Percentiles rank a stretch among this genome's conserved stretches.
phyloP scores from a whole-genome alignment of 1,284 basidiomycete species.

The Cerrena zonata region DNA sequence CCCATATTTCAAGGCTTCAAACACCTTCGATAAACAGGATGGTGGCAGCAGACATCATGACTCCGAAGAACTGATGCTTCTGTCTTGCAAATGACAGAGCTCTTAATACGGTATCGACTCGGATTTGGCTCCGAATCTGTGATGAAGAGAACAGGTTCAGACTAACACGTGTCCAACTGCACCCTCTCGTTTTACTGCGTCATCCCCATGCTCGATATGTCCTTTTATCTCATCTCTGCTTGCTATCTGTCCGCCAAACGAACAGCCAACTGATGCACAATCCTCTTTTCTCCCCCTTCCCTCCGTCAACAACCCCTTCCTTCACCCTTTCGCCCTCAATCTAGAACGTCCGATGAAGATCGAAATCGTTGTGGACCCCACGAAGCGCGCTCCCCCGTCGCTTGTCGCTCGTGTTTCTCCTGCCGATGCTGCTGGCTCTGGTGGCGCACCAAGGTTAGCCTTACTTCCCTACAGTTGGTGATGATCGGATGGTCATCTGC shows the following conservation, averaged over 20 bases:
- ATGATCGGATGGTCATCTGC: slow-evolving; percentile 11
- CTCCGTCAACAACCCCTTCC: slow-evolving; percentile 10
- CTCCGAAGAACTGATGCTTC: too few relatives aligned
- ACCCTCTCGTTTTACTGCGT: neutral
- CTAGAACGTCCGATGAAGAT: slow-evolving; percentile 96
- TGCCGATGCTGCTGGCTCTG: slow-evolving; percentile 38
- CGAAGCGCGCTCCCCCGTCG: slow-evolving; percentile 57
- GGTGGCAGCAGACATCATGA: too few relatives aligned
- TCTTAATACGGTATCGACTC: neutral
- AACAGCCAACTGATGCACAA: slow-evolving; percentile 56
- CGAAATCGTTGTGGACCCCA: slow-evolving; percentile 90
- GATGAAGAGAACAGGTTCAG: neutral
- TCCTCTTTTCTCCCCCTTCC: slow-evolving; percentile 21
- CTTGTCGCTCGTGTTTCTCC: slow-evolving; percentile 70
- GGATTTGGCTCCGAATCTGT: neutral
- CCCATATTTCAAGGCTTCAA: neutral
- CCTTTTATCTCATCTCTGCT: slow-evolving; percentile 37
- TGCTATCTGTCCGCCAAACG: slow-evolving; percentile 41
- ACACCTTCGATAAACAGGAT: neutral
- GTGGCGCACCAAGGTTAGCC: slow-evolving; percentile 42
- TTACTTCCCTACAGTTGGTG: too few relatives aligned
- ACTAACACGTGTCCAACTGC: neutral
- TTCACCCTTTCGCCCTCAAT: neutral
- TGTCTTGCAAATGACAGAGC: neutral
- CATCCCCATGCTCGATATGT: slow-evolving; percentile 15